Percentiles rank a stretch among this genome's conserved stretches.
Evolutionary conservation across 225 moss, liverwort and hornwort genomes (phyloP).

Genomic region (Anthoceros angustus): DNA sequence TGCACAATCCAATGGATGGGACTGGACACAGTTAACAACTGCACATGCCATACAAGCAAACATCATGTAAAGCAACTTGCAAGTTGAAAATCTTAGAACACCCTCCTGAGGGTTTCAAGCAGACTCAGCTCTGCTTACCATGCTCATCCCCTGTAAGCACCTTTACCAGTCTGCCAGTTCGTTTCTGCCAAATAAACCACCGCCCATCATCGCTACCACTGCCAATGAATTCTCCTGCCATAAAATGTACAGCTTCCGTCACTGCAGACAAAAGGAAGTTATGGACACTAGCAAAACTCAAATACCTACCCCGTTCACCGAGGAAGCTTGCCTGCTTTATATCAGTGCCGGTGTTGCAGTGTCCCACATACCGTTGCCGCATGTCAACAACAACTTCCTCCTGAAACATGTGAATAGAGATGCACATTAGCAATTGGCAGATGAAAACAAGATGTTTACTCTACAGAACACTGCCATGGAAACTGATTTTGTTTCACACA

Average conservation of each 20-base stretch:
- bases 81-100: neutral
- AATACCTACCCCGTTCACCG: slow-evolving; percentile 68
- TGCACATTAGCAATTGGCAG: neutral
- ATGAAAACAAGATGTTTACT: too few species aligned
- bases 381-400: slow-evolving; percentile 81
- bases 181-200: slow-evolving; percentile 99
- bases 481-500: neutral
- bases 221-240: slow-evolving; percentile 86
- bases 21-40: slow-evolving; percentile 99
- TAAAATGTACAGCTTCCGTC: neutral
- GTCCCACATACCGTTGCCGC: slow-evolving; percentile 97
- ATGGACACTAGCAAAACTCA: neutral
- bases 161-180: slow-evolving; percentile 84
- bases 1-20: slow-evolving; percentile 96
- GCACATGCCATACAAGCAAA: slow-evolving; percentile 16
- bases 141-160: slow-evolving; percentile 83
- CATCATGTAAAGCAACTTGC: neutral
- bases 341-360: slow-evolving; percentile 97
- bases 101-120: neutral
- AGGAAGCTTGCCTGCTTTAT: slow-evolving; percentile 99
- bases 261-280: neutral
- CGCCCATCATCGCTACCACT: slow-evolving; percentile 99
- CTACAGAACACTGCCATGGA: too few species aligned
- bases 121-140: slow-evolving; percentile 21
- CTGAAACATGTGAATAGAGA: slow-evolving; percentile 16